Percentiles rank a stretch among this genome's conserved stretches.
Evolutionary conservation across 176 grass and related monocot species (phyloP).

Genomic region (barley (Hordeum vulgare)): MorexV3_pseudomolecules_assembly NC_058522.1:10594241-10594740

Average conservation of each 20-base stretch:
- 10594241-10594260: too few relatives aligned
- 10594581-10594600: conserved; percentile 66
- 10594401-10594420: neutral
- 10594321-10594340: neutral
- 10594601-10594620: conserved; percentile 63
- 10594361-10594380: neutral
- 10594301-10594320: neutral
- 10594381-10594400: neutral
- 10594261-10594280: too few relatives aligned
- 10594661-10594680: conserved; percentile 45
- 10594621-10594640: conserved; percentile 47
- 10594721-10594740: conserved; percentile 4
- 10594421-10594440: neutral
- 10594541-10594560: neutral
- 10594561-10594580: conserved; percentile 13
- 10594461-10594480: neutral
- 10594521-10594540: neutral
- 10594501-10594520: neutral
- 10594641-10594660: conserved; percentile 45
- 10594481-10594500: neutral
- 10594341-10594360: neutral
- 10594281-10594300: too few relatives aligned
- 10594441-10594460: neutral
- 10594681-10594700: conserved; percentile 39
- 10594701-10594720: neutral